phyloP scores from a whole-genome alignment of 345 rosid genomes.

The Combretum micranthum region DNA sequence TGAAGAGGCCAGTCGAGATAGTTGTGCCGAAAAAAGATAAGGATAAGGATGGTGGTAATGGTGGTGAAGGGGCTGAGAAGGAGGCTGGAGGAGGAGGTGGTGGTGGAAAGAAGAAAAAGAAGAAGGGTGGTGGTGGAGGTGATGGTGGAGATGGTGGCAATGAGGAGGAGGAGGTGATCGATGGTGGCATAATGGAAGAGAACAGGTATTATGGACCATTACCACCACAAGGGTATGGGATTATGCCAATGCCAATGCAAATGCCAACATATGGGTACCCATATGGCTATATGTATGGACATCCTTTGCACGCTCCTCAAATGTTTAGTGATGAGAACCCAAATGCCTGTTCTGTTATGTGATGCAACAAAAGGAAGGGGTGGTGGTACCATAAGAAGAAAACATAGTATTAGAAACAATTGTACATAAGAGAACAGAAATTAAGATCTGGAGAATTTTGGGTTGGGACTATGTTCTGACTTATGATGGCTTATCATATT shows the following conservation, averaged over 20 bases:
- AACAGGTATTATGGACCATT: not conserved
- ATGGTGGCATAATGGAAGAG: not conserved
- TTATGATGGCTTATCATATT: not conserved
- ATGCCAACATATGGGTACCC: not conserved
- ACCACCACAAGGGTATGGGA: not conserved
- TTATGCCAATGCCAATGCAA: not conserved
- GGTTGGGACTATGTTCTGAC: not conserved
- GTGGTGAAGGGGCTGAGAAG: conserved; percentile 8
- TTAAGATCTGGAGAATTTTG: not conserved
- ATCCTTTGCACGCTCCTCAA: conserved; percentile 11
- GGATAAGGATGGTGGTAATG: conserved; percentile 16
- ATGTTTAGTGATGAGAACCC: conserved; percentile 29
- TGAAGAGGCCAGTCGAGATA: conserved; percentile 47
- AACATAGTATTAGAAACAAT: not conserved
- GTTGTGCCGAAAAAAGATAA: conserved; percentile 61
- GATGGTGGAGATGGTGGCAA: not conserved
- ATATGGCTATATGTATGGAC: conserved; percentile 2
- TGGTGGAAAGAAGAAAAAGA: conserved; percentile 15
- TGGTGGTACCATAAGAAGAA: not conserved
- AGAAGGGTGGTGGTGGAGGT: conserved; percentile 19
- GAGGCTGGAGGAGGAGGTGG: conserved; percentile 18
- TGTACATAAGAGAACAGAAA: conserved; percentile 1
- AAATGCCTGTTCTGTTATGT: conserved; percentile 26
- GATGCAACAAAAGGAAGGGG: not conserved
- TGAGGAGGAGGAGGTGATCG: not conserved